Base-by-base conservation (phyloP, 495 filamentous ascomycete genomes). In the Penicillium egyptiacum region DNA sequence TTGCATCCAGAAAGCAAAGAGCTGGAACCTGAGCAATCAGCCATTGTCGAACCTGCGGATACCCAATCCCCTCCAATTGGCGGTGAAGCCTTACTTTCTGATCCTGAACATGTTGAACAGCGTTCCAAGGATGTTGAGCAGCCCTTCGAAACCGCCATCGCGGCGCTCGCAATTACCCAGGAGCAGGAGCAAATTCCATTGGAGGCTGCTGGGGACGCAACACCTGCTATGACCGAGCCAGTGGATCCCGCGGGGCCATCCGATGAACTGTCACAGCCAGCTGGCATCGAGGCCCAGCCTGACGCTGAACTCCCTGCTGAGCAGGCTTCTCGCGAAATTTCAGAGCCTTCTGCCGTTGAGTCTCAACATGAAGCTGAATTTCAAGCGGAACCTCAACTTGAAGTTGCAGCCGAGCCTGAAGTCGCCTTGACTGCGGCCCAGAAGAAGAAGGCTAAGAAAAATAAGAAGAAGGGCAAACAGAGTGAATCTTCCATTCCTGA, bases 361-460 rank as follows among this genome's bases (percentile, higher is more conserved):
- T 56, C 58, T 26, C 35, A 40, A 5, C 28, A 31, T 9, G 50
- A 57, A 28, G 17, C 46, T 19, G 63, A 58, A 55, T 9, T 22
- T 39, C 54, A 37, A 26, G 11, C 42, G n/a, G 12, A 40, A 42
- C 4, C 46, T 46, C 48, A 46, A 37, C 7, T 8, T 30, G 66
- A 59, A 43, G 14, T 8, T 0, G 48, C 50, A 7, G 19, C 56
- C 23, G 64, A 63, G 33, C 23, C 68, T 19, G 70, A 75, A 28
- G 30, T 61, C 3, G 43, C 58, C 19, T 41, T 63, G 53, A 64
- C 54, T 17, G n/a, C 63, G 19, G 59, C 69, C 31, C 57, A 70
- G 28, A 72, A 72, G 59, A 75, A 71, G 55, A 71, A 74, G 50
- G 74, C 69, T 17, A 74, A 72, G 54, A 76, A 77, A 57, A 73